Conservation (phyloP, 495 filamentous ascomycete species). For the Penicillium soppii region DNA sequence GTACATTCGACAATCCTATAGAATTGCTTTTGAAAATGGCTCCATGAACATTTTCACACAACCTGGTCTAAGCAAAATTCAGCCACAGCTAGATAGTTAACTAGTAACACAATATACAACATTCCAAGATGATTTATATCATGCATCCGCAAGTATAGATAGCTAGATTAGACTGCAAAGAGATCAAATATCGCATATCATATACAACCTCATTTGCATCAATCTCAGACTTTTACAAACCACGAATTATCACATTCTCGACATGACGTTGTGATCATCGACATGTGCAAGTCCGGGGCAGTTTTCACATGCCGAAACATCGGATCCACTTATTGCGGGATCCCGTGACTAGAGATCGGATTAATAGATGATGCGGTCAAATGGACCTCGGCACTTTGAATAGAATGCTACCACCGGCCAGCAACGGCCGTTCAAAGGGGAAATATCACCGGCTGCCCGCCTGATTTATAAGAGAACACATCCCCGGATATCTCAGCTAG, state of each 20-base stretch:
- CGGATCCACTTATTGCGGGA: slow-evolving; percentile 2
- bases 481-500: slow-evolving; percentile 11
- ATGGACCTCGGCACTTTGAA: slow-evolving; percentile 41
- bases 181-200: too few relatives aligned
- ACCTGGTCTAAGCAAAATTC: too few relatives aligned
- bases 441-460: slow-evolving; percentile 30
- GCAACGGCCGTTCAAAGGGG: slow-evolving; percentile 28
- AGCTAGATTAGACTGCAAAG: too few relatives aligned
- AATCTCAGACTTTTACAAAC: too few relatives aligned
- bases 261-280: background rate
- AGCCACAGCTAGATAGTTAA: too few relatives aligned
- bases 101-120: too few relatives aligned
- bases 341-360: slow-evolving; percentile 36
- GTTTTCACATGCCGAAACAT: slow-evolving; percentile 2
- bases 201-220: too few relatives aligned
- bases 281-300: background rate
- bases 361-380: slow-evolving; percentile 33
- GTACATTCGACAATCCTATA: too few relatives aligned
- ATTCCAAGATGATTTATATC: too few relatives aligned
- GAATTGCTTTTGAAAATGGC: too few relatives aligned
- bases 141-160: too few relatives aligned
- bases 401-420: slow-evolving; percentile 16
- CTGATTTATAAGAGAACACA: slow-evolving; percentile 25
- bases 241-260: background rate
- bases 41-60: too few relatives aligned